Base-by-base conservation (phyloP, 768 basidiomycete species). In the Trametes sanguinea region DNA sequence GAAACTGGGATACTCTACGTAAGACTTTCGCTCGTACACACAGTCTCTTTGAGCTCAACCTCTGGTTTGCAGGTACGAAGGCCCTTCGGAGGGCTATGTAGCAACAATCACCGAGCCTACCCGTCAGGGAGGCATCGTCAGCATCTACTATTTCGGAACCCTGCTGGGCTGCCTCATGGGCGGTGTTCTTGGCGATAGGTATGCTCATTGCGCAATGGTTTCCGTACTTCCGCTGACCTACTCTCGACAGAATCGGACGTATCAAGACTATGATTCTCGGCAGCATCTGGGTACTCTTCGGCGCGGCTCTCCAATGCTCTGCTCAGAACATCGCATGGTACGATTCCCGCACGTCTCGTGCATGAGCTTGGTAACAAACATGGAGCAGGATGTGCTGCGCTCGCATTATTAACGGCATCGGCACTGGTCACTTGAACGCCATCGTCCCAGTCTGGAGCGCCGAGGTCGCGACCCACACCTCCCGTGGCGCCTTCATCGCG, bases 371-470 rank as follows among this genome's bases (percentile, higher is more conserved):
- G 29, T 47, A 29, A 22, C 62, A 44, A 27, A 29, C 45, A n/a
- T 48, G 39, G 45, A 55, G n/a, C 54, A 80, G 78, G 78, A 79
- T 80, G 77, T 72, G 76, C 17, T 78, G 78, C 54, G 78, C 79
- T 2, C 77, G 79, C 39, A 68, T 80, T 27, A 72, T 80, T 50
- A 78, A 78, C 63, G 79, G 77, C 17, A 76, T 80, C 27, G 78
- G 79, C 45, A 80, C 79, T 8, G 79, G 79, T 2, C 71, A 71
- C 65, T 68, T 80, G 48, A 80, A 79, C 56, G 78, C 77, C 10
- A 77, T 79, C 52, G 78, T 79, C 2, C 79, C 79, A 1, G 78
- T 79, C 2, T 79, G 78, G 78, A 76, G 75, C 51, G 79, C 79
- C 3, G 78, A 79, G 62, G 78, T 79, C 2, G 77, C 79, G 3